phyloP scores from a whole-genome alignment of 352 stramenopile genomes.

The Pythium pectinolyticum region DNA sequence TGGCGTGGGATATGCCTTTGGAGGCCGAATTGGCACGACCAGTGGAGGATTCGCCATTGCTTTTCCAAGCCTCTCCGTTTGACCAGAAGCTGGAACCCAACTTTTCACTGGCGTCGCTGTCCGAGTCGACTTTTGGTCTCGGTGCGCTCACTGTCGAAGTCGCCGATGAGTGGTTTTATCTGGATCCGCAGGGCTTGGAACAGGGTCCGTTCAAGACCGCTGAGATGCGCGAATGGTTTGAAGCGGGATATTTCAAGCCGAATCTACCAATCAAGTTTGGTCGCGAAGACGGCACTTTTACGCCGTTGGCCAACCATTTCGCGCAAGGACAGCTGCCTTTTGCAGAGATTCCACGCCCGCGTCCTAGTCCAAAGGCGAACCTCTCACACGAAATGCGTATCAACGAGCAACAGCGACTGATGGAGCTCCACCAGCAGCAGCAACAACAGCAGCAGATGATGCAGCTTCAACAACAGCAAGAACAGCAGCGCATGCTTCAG shows the following conservation, averaged over 20 bases:
- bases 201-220: constrained; percentile 84
- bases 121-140: constrained; percentile 28
- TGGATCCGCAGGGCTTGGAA: constrained; percentile 80
- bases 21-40: constrained; percentile 10
- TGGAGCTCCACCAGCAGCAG: constrained; percentile 67
- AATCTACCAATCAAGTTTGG: constrained; percentile 86
- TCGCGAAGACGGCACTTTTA: constrained; percentile 62
- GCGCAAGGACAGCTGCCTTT: constrained; percentile 71
- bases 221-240: constrained; percentile 89
- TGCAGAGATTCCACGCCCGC: constrained; percentile 32
- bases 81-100: constrained; percentile 23
- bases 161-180: constrained; percentile 83
- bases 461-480: constrained; percentile 64
- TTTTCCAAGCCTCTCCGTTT: constrained; percentile 23
- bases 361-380: constrained; percentile 32
- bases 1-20: constrained; percentile 50
- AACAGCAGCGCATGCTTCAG: constrained; percentile 70
- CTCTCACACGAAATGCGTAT: constrained; percentile 20
- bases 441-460: constrained; percentile 59
- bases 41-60: constrained; percentile 17
- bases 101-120: constrained; percentile 25
- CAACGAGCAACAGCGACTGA: constrained; percentile 54
- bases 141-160: constrained; percentile 40
- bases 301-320: constrained; percentile 77
- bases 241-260: constrained; percentile 88